Base-by-base conservation (phyloP, 306 rosid genomes). In the Vicia faba region DNA sequence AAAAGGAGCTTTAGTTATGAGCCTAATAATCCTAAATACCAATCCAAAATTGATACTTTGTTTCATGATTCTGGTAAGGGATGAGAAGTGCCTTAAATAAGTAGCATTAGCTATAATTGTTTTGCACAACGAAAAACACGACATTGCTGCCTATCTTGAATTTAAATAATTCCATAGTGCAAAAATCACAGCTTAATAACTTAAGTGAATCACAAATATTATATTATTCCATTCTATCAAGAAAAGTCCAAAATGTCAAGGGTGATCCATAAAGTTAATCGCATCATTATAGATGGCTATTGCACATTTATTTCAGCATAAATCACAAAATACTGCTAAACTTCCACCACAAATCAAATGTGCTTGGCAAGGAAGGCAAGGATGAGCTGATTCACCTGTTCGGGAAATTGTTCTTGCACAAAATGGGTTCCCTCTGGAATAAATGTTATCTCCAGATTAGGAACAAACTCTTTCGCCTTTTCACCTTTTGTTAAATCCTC, bases 401-500 rank as follows among this genome's bases (percentile, higher is more conserved):
- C 81, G 0, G 97, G 97, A 12, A 69, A 87, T 58, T 91, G 96
- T 74, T 89, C 96, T 50, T 91, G 96, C 72, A 84, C 88, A 76
- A 91, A 91, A 80, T 91, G 97, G 8, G 92, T 85, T 73, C 97
- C 97, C 74, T 87, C 90, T 1, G 87, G 88, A 31, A 87, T 76
- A 60, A 77, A 82, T 26, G 76, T 59, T 43, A 88, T 73, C 74
- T 85, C 95, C 77, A 85, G 60, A 70, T 79, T 73, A 2, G 95
- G 87, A 62, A 80, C 87, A 74, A 68, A 35, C 53, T 87, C 71
- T 58, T 78, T 91, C 12, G 80, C 83, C 54, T 71, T 89, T 74
- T 79, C 95, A 40, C 83, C 79, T 59, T 69, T 80, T 49, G 80
- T 46, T 64, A 61, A 78, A 16, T 88, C 95, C 80, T 81, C 88